Evolutionary conservation across 73 alveolate species (phyloP), one percentile per base, ranked within the genome.

Genomic region (Breviolum minutum): DNA sequence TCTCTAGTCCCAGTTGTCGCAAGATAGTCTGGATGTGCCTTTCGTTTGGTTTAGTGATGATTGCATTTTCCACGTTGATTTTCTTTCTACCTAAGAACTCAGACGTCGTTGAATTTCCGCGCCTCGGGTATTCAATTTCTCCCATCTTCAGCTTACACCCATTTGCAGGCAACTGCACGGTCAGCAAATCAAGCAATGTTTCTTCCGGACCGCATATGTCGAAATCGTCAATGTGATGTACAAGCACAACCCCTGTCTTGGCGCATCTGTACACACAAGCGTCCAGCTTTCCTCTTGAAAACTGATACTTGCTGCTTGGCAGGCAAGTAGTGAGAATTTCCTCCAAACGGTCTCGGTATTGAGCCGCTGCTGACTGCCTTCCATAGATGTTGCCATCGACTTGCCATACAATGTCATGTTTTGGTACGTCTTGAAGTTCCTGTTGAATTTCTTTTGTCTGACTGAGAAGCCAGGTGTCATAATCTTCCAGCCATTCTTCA

Each of bases 291-390:
- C 95, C 95, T 62, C 77, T 12, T 6, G 8, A 19, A 60, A 84
- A 84, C 77, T 60, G 54, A 26, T 84, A 84, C 87, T 8, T 54
- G 40, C 30, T 63, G 14, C 22, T 19, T 24, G 79, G 62, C 30
- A 86, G 19, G 19, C 64, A 27, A 8, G 24, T 13, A 16, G 95
- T 63, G 32, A 86, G 32, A 17, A 86, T 86, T 20, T 8, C 30
- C 32, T 86, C 95, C 8, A 63, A 80, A 11, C 95, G 24, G 71
- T 86, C 95, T n/a, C 95, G 24, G 81, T 86, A 86, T 27, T 86
- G 95, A 8, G 95, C 95, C 7, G 95, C 95, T 63, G 95, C 95
- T 62, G 95, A 86, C 19, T 86, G 95, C 8, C 95, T 29, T 19
- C 95, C 95, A 27, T 63, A 86, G 17, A 86, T 61, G 61, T 84